These are phyloP conservation scores for Phytophthora agathidicida DNA, from an alignment of 352 stramenopile genomes.

Conservation along the genomic window DNA sequence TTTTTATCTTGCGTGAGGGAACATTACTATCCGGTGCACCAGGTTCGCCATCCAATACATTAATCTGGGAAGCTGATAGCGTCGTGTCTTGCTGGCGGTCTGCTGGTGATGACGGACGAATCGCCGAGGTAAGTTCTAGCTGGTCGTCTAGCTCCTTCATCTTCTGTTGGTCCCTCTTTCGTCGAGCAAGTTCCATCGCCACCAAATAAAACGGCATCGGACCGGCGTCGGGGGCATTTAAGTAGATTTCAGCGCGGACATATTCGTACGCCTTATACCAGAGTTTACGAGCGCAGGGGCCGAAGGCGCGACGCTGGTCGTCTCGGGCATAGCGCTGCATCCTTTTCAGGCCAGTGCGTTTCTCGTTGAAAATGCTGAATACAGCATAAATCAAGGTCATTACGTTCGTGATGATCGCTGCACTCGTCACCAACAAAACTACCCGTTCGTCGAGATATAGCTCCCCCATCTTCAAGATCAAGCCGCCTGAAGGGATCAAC, in stretches of 20 bases:
- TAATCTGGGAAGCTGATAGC: slow-evolving; percentile 22
- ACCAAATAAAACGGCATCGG: slow-evolving; percentile 65
- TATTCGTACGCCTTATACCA: slow-evolving; percentile 66
- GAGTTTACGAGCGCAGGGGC: slow-evolving; percentile 51
- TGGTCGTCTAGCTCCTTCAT: slow-evolving; percentile 44
- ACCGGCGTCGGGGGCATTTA: slow-evolving; percentile 46
- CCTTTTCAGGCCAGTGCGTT: slow-evolving; percentile 32
- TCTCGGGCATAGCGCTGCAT: slow-evolving; percentile 40
- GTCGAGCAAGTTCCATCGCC: slow-evolving; percentile 64
- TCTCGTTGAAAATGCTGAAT: slow-evolving; percentile 65
- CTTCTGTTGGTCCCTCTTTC: slow-evolving; percentile 39
- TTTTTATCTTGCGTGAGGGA: background rate
- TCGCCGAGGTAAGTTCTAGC: slow-evolving; percentile 44
- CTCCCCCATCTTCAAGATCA: slow-evolving; percentile 73
- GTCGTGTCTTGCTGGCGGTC: background rate
- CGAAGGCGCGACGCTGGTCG: slow-evolving; percentile 54
- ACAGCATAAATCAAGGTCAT: slow-evolving; percentile 55
- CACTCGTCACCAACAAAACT: slow-evolving; percentile 53
- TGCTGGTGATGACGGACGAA: background rate
- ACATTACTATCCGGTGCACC: background rate
- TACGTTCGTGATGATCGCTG: slow-evolving; percentile 58
- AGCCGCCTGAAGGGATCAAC: slow-evolving; percentile 40
- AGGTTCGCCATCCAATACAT: slow-evolving; percentile 22
- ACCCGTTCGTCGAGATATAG: slow-evolving; percentile 52
- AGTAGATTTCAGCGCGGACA: slow-evolving; percentile 62